Conservation (phyloP, 768 basidiomycete genomes). For the Tylopilus vinaceipallidus region DNA sequence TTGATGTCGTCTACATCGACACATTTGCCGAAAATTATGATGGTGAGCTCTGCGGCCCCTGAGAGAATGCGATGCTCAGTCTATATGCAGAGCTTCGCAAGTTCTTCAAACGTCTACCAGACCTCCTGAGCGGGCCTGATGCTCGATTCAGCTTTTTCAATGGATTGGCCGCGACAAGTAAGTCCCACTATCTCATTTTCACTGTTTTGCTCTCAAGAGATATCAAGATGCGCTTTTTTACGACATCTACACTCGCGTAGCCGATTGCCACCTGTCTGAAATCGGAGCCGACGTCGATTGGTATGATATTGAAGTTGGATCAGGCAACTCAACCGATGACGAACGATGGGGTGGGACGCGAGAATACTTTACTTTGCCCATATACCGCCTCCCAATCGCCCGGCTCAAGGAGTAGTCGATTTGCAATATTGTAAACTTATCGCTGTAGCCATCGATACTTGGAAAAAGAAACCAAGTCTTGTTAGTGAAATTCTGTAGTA, state of each 20-base stretch:
- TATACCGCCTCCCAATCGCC: conserved; percentile 68
- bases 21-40: conserved; percentile 88
- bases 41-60: conserved; percentile 35
- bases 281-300: conserved; percentile 78
- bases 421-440: no score
- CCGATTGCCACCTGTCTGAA: conserved; percentile 82
- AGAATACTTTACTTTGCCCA: conserved; percentile 73
- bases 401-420: conserved; percentile 28
- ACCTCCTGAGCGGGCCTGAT: conserved; percentile 69
- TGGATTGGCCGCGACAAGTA: conserved; percentile 92
- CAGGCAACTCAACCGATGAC: conserved; percentile 38
- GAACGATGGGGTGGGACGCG: conserved; percentile 76
- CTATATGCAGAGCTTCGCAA: conserved; percentile 53
- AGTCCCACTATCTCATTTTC: conserved; percentile 26
- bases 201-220: not conserved
- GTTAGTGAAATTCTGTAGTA: no score
- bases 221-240: conserved; percentile 80
- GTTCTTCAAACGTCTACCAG: conserved; percentile 81
- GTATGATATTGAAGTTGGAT: conserved; percentile 74
- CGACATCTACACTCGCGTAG: conserved; percentile 84
- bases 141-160: conserved; percentile 96
- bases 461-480: no score
- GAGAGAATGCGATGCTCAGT: not conserved
- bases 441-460: no score
- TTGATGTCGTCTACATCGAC: conserved; percentile 89